Evolutionary conservation across 2,329 filamentous ascomycete species (phyloP), one percentile per base, ranked within the genome.

Genomic region (Stagonosporopsis vannaccii): DNA sequence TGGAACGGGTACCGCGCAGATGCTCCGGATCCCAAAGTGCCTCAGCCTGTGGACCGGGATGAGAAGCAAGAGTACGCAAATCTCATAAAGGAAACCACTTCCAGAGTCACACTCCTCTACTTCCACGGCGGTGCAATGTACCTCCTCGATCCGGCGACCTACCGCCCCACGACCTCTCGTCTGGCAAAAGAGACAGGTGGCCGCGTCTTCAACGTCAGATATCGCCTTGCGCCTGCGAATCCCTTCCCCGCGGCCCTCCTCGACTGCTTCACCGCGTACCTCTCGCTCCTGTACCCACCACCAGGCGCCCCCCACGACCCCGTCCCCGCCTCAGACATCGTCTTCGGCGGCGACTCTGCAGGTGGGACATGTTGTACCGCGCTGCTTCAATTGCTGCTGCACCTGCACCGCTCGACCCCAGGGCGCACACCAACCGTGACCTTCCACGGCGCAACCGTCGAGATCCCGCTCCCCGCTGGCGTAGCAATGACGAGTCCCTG

Each of bases 81-180:
- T 51, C 77, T 94, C 77, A 88, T 90, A 84, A 82, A 82, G 54
- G 90, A 92, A 69, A 84, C 84, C 55, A 84, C 74, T n/a, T 82
- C 79, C 45, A 82, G 84, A 3, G 82, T 83, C 1, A 92, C 89
- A 0, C 74, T 92, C 0, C 78, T 93, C 19, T 92, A 91, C 73
- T 84, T 93, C 65, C 90, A 93, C 73, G 90, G 90, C 59, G 91
- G 90, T 49, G 90, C 87, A 4, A 90, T 89, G 76, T 92, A 81
- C 62, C 81, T 92, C 25, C 82, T 89, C 67, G 90, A 93, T 65
- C 90, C 90, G 15, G 75, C 82, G 1, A 87, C 86, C 0, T 87
- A 92, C 67, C 84, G 91, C 2, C 72, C 79, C 0, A 75, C 82
- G 0, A 82, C 81, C 17, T 84, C 84, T 56, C 84, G 82, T 47